Percentiles rank a stretch among this genome's conserved stretches.
Evolutionary conservation across 768 basidiomycete species (phyloP).

Genomic region (Naganishia vaughanmartiniae): DNA sequence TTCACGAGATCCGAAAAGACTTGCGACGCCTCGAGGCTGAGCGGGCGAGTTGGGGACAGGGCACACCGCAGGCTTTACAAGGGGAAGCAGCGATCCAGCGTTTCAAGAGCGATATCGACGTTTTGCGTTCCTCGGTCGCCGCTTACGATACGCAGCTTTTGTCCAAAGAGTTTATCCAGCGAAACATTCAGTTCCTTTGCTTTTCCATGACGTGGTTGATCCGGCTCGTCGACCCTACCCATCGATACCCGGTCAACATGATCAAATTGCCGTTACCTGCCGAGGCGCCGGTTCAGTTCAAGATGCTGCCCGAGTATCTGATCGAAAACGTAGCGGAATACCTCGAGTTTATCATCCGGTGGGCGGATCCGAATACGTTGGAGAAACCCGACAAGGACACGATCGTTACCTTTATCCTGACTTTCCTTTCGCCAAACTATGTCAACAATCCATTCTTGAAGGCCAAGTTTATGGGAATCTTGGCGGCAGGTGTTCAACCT

Average conservation of each 20-base stretch:
- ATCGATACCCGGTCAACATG: constrained; percentile 67
- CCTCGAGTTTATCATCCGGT: constrained; percentile 70
- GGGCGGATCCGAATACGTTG: constrained; percentile 66
- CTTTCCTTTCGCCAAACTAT: constrained; percentile 93
- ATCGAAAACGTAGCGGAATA: constrained; percentile 92
- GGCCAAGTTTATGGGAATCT: constrained; percentile 88
- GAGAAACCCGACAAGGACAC: constrained; percentile 81
- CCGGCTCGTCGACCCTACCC: constrained; percentile 77
- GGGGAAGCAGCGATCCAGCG: constrained; percentile 58
- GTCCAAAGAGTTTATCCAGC: constrained; percentile 78
- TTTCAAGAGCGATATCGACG: constrained; percentile 64
- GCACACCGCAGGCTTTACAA: constrained; percentile 58
- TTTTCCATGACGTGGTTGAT: constrained; percentile 94
- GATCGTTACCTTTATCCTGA: constrained; percentile 78
- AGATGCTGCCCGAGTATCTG: constrained; percentile 87
- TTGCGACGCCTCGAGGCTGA: constrained; percentile 72
- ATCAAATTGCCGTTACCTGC: constrained; percentile 79
- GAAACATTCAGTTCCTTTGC: constrained; percentile 75
- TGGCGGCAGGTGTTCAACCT: constrained; percentile 48
- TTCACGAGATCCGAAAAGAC: constrained; percentile 66
- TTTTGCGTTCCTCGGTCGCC: constrained; percentile 68
- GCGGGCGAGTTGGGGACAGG: constrained; percentile 63
- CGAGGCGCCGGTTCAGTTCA: constrained; percentile 79
- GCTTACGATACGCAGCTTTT: constrained; percentile 80
- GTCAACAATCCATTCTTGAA: constrained; percentile 99